A percentile compares a stretch with the other conserved stretches of the same genome.
These are phyloP conservation scores for Verticillium longisporum DNA, from an alignment of 2,329 filamentous ascomycete genomes.

Conservation along the genomic window DNA sequence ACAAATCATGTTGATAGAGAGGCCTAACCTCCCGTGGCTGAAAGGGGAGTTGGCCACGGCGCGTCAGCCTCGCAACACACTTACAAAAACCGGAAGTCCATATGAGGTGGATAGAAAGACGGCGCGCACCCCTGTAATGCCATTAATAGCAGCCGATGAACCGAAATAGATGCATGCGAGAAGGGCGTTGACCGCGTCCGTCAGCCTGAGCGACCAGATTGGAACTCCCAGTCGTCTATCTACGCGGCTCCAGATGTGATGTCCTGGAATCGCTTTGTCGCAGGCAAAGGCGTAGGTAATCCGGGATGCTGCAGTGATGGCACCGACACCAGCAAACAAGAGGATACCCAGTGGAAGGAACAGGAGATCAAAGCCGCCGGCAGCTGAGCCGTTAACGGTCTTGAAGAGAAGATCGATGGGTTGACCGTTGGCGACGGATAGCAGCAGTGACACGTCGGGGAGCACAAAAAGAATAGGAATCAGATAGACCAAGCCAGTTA, in stretches of 20 bases:
- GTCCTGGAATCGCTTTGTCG: conserved; percentile 67
- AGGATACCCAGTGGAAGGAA: conserved; percentile 72
- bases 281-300: conserved; percentile 73
- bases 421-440: conserved; percentile 62
- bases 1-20: conserved; percentile 59
- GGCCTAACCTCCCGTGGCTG: conserved; percentile 63
- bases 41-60: conserved; percentile 60
- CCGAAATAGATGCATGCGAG: conserved; percentile 77
- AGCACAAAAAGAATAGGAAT: conserved; percentile 72
- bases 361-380: conserved; percentile 67
- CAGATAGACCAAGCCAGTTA: conserved; percentile 61
- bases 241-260: conserved; percentile 58
- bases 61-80: conserved; percentile 56
- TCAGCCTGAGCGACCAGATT: conserved; percentile 61
- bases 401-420: conserved; percentile 73
- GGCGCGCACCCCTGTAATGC: conserved; percentile 72
- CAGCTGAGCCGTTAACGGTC: conserved; percentile 63
- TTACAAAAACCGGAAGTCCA: conserved; percentile 68
- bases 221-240: conserved; percentile 62
- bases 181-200: conserved; percentile 60
- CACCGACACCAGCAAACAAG: conserved; percentile 69
- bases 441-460: conserved; percentile 58
- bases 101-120: conserved; percentile 73
- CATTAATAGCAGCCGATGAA: conserved; percentile 69
- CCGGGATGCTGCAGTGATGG: conserved; percentile 65